A percentile compares a stretch with the other conserved stretches of the same genome.
Conservation (phyloP, 768 basidiomycete species). For the Trametes cubensis region DNA sequence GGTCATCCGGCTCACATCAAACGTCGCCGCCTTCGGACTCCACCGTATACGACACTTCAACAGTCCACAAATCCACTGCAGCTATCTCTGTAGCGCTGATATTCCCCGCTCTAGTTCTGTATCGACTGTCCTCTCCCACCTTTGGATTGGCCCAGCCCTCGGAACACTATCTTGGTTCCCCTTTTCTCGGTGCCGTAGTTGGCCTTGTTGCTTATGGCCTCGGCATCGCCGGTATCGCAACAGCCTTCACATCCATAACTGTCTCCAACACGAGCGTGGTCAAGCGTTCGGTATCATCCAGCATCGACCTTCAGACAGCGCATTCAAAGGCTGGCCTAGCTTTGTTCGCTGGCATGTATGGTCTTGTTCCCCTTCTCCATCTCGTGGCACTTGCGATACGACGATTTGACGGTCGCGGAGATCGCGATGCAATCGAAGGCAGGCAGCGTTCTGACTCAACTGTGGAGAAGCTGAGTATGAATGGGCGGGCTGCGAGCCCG, state of each 20-base stretch:
- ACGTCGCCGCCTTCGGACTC: constrained; percentile 13
- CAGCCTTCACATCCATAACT: constrained; percentile 62
- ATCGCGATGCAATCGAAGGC: constrained; percentile 14
- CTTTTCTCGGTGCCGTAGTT: constrained; percentile 43
- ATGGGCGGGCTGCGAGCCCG: constrained; percentile 34
- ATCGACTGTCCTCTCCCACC: constrained; percentile 46
- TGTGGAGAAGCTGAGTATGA: constrained; percentile 43
- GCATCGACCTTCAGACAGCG: constrained; percentile 49
- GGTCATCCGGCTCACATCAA: neutral
- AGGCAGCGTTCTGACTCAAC: constrained; percentile 41
- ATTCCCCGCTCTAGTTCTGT: constrained; percentile 45
- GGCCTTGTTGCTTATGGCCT: constrained; percentile 54
- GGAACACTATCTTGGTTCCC: constrained; percentile 27
- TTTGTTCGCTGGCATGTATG: constrained; percentile 65
- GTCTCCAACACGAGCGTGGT: constrained; percentile 28
- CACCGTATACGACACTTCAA: constrained; percentile 43
- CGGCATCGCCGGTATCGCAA: constrained; percentile 64
- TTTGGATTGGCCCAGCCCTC: constrained; percentile 29
- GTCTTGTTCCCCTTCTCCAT: constrained; percentile 47
- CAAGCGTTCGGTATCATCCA: constrained; percentile 39
- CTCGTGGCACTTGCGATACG: constrained; percentile 33
- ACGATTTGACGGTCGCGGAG: neutral
- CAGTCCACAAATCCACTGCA: constrained; percentile 49
- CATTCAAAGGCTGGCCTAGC: constrained; percentile 70
- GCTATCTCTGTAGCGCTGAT: constrained; percentile 52